phyloP scores from a whole-genome alignment of 2,329 filamentous ascomycete genomes.

The Pyricularia sp. region DNA sequence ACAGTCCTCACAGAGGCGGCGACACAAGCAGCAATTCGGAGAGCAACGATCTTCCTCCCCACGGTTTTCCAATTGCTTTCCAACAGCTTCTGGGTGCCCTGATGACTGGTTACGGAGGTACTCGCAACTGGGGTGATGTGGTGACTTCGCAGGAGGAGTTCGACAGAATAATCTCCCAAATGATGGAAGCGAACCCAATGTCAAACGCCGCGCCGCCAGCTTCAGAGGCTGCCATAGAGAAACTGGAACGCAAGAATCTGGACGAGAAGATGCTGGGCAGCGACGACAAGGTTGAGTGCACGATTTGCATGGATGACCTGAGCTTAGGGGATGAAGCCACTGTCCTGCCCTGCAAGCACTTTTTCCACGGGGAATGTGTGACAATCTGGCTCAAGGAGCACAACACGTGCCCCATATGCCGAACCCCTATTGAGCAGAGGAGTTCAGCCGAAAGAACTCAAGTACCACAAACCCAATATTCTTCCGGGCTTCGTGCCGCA shows the following conservation, averaged over 20 bases:
- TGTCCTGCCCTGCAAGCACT: slow-evolving; percentile 79
- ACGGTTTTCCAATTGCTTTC: slow-evolving; percentile 28
- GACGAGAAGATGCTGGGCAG: slow-evolving; percentile 58
- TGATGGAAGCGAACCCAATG: slow-evolving; percentile 76
- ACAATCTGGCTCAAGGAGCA: slow-evolving; percentile 79
- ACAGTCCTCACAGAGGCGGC: slow-evolving; percentile 11
- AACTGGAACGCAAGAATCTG: slow-evolving; percentile 62
- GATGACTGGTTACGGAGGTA: slow-evolving; percentile 36
- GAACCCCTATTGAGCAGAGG: slow-evolving; percentile 43
- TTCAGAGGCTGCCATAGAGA: slow-evolving; percentile 61
- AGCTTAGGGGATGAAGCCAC: slow-evolving; percentile 64
- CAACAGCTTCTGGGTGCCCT: slow-evolving; percentile 43
- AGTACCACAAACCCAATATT: slow-evolving; percentile 3
- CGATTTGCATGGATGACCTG: slow-evolving; percentile 88
- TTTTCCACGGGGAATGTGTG: slow-evolving; percentile 83
- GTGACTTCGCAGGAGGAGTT: slow-evolving; percentile 88
- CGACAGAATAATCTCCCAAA: slow-evolving; percentile 75
- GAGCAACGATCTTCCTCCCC: slow-evolving; percentile 10
- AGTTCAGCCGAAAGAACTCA: slow-evolving; percentile 6
- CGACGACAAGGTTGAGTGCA: slow-evolving; percentile 71
- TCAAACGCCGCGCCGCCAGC: slow-evolving; percentile 79
- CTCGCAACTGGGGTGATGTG: slow-evolving; percentile 59
- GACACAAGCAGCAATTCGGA: slow-evolving; percentile 14
- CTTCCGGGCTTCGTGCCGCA: neutral
- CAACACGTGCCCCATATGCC: slow-evolving; percentile 83